Percentiles rank a stretch among this genome's conserved stretches.
These are phyloP conservation scores for Raphanus sativus DNA, from an alignment of 345 rosid species.

Conservation along the genomic window DNA sequence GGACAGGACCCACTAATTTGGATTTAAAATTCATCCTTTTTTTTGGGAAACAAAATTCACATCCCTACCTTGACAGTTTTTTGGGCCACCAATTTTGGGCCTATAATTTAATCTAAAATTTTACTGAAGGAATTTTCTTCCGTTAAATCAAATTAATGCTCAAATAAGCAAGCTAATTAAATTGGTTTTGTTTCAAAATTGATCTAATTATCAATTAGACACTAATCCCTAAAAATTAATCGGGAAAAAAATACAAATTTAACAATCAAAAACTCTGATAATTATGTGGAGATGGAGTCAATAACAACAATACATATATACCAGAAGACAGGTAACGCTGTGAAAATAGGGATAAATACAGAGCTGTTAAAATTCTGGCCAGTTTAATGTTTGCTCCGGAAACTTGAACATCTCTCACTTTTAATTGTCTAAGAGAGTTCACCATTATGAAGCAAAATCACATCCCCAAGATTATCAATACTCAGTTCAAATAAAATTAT, in stretches of 20 bases:
- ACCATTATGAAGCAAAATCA: slow-evolving; percentile 34
- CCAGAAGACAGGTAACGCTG: slow-evolving; percentile 42
- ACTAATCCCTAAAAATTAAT: not conserved
- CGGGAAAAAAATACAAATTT: not conserved
- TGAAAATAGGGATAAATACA: slow-evolving; percentile 20
- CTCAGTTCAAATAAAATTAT: not conserved
- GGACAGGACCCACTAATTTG: no score
- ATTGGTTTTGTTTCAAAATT: not conserved
- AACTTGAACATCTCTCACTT: slow-evolving; percentile 41
- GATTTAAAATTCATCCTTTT: no score
- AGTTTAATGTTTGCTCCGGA: slow-evolving; percentile 37
- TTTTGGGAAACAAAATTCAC: no score
- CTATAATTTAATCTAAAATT: no score
- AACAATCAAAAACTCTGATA: not conserved
- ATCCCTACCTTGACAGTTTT: no score
- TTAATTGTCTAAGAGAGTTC: slow-evolving; percentile 34
- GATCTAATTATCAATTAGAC: not conserved
- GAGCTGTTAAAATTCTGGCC: slow-evolving; percentile 40
- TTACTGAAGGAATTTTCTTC: not conserved
- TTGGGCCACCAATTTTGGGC: no score
- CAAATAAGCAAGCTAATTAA: not conserved
- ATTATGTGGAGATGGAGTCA: not conserved
- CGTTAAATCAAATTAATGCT: not conserved
- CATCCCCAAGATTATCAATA: not conserved
- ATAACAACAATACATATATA: not conserved